phyloP scores from a whole-genome alignment of 306 rosid genomes.

The Rosa rugosa region DNA sequence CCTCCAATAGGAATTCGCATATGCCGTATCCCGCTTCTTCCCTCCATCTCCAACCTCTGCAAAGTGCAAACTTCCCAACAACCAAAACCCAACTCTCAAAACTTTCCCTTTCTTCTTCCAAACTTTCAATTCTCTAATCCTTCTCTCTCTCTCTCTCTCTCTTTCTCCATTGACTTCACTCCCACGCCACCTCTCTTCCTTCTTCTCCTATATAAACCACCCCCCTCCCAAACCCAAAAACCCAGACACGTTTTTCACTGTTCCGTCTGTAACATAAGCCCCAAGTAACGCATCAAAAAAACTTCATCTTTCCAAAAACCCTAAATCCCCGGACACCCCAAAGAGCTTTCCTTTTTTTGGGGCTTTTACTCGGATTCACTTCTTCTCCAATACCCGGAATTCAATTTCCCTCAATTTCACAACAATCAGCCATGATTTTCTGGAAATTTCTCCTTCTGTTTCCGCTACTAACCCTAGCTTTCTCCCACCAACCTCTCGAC shows the following conservation, averaged over 20 bases:
- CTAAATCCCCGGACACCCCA: constrained; percentile 1
- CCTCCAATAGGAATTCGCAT: background rate
- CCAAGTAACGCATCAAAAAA: background rate
- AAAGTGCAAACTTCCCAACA: background rate
- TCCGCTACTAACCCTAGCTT: constrained; percentile 35
- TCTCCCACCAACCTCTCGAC: constrained; percentile 40
- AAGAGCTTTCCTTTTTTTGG: background rate
- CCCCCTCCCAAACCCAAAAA: background rate
- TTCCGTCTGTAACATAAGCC: background rate
- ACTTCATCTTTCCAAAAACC: background rate
- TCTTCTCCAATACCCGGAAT: constrained; percentile 1
- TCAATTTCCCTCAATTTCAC: background rate
- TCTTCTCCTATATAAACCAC: background rate
- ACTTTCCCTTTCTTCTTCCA: background rate
- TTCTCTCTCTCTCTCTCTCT: background rate
- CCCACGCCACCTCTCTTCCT: constrained; percentile 11
- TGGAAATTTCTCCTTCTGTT: constrained; percentile 29
- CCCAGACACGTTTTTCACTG: constrained; percentile 3
- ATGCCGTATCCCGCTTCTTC: background rate
- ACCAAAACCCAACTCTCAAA: background rate
- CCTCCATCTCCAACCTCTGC: background rate
- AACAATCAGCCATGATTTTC: constrained; percentile 27
- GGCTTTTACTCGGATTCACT: background rate
- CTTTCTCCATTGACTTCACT: background rate
- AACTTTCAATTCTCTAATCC: background rate